Base-by-base conservation (phyloP, 2,329 filamentous ascomycete genomes). In the Fusarium penzigii region DNA sequence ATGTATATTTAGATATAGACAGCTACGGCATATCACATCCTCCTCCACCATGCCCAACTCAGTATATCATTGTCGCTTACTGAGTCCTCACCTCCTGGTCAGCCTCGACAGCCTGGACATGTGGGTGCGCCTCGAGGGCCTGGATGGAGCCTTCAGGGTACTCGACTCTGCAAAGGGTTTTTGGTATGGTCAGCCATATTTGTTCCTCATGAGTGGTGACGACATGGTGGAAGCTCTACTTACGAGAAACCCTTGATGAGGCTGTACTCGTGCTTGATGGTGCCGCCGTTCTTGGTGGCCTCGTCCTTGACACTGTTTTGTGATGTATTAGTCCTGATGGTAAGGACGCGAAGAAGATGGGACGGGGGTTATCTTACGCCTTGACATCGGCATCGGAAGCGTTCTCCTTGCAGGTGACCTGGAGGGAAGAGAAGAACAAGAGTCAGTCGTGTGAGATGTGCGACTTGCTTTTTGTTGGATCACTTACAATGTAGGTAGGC, bases 181-280 rank as follows among this genome's bases (percentile, higher is more conserved):
- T 39, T 29, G 40, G 45, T 12, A 60, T 25, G 17, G 16, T 54
- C 29, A 39, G 46, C 25, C 14, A 40, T n/a, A 8, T n/a, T 17
- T 14, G 34, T 10, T 2, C 29, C 7, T 1, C 3, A 2, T 13
- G 6, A 12, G 7, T 25, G 7, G 20, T 29, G 17, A 42, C 7
- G 12, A 12, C 14, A 13, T 16, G 29, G 12, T 14, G 43, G 42
- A 25, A 3, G 29, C 20, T 25, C 20, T 39, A 79, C 89, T 63
- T 85, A 97, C 93, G 89, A 87, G 78, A 97, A 97, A 52, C 88
- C 92, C 78, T 93, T 95, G 81, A 96, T 92, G 65, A 96, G 75
- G 55, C 76, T 87, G 79, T 90, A 96, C 71, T 94, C 89, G 64
- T 94, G 86, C 49, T 77, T 84, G 75, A 97, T 94, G 72, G 84